A percentile compares a stretch with the other conserved stretches of the same genome.
These are phyloP conservation scores for Suillus alpinus DNA, from an alignment of 768 basidiomycete genomes.

Conservation along the genomic window DNA sequence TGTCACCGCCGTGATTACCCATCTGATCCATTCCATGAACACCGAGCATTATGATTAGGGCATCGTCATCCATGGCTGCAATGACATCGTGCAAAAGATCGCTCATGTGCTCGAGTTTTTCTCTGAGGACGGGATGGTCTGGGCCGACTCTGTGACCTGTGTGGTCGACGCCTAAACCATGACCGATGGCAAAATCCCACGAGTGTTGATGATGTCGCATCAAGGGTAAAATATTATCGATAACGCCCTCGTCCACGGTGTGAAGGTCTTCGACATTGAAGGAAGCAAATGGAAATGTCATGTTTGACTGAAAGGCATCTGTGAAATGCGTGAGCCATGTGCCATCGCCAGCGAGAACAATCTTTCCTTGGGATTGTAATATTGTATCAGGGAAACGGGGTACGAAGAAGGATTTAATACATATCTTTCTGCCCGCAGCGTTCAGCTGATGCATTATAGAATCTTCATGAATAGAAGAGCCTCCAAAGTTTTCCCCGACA, in stretches of 20 bases:
- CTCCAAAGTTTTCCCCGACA: constrained; percentile 88
- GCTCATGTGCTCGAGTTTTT: constrained; percentile 89
- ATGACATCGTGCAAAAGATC: constrained; percentile 71
- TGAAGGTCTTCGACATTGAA: constrained; percentile 99
- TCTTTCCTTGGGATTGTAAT: constrained; percentile 37
- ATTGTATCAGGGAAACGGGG: too few species aligned
- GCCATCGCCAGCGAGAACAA: constrained; percentile 94
- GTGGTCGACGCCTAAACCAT: constrained; percentile 95
- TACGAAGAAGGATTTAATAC: constrained; percentile 18
- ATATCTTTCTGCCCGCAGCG: constrained; percentile 67
- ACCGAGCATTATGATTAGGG: constrained; percentile 85
- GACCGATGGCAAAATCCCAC: constrained; percentile 90
- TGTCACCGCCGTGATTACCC: constrained; percentile 96
- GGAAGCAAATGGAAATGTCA: constrained; percentile 86
- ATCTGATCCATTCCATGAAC: constrained; percentile 97
- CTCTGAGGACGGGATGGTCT: constrained; percentile 78
- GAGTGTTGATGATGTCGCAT: constrained; percentile 43
- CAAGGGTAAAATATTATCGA: constrained; percentile 77
- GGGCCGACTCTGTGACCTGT: constrained; percentile 94
- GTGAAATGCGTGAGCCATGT: constrained; percentile 95
- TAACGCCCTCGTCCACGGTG: constrained; percentile 90
- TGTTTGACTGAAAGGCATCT: constrained; percentile 61
- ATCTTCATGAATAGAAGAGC: constrained; percentile 79
- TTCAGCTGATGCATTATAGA: too few species aligned
- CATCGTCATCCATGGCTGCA: constrained; percentile 72